Evolutionary conservation across 2,329 filamentous ascomycete species (phyloP).

Genomic region (Talaromyces sp.): DNA sequence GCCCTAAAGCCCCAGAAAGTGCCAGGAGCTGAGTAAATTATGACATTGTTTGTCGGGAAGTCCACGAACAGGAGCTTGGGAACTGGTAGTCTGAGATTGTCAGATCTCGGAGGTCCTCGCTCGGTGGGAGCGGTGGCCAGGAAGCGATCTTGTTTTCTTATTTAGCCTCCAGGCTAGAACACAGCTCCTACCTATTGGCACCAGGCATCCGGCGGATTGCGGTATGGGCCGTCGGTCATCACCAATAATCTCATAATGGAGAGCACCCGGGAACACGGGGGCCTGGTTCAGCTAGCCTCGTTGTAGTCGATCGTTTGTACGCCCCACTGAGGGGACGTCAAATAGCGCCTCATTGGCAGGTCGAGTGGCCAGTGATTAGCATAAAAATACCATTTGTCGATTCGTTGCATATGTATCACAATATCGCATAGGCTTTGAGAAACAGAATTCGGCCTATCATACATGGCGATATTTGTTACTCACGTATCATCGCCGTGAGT

Average conservation of each 20-base stretch:
- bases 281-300: conserved; percentile 17
- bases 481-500: not conserved
- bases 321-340: conserved; percentile 6
- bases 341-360: conserved; percentile 6
- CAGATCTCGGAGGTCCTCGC: conserved; percentile 18
- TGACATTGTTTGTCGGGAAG: conserved; percentile 4
- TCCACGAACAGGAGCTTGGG: conserved; percentile 12
- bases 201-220: not conserved
- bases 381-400: not conserved
- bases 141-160: conserved; percentile 11
- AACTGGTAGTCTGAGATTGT: conserved; percentile 10
- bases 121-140: not conserved
- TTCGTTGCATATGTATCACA: not conserved
- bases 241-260: not conserved
- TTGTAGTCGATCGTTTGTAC: conserved; percentile 12
- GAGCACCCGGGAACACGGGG: not conserved
- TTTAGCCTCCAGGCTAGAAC: conserved; percentile 10
- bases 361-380: not conserved
- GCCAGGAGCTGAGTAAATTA: not conserved
- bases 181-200: not conserved
- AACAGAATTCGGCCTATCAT: not conserved
- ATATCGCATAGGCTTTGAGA: not conserved
- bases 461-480: not conserved
- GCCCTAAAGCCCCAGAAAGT: not conserved
- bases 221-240: not conserved